Evolutionary conservation across 2,329 filamentous ascomycete genomes (phyloP), one percentile per base, ranked within the genome.

Genomic region (Trichoderma cornu-damae): DNA sequence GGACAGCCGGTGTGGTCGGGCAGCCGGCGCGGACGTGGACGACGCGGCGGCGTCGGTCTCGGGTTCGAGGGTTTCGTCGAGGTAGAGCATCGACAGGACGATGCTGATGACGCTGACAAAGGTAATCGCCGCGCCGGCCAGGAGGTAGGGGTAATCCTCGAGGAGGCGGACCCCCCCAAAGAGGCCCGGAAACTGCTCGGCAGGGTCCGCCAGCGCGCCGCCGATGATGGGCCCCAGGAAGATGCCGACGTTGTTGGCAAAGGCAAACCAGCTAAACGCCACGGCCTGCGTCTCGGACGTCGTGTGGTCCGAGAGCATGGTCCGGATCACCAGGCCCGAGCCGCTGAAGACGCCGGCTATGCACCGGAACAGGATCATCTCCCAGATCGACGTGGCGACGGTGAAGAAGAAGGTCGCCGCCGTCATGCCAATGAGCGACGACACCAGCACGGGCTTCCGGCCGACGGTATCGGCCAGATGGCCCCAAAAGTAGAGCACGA

Each of bases 401-500:
- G 89, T 89, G 63, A 93, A 94, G 1, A 89, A 68, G 0, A 79
- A 77, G 0, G 82, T 86, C 0, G 81, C 77, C 11, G 85, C 56
- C 0, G 81, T 72, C 35, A 90, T 79, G 38, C 89, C 89, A 12
- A 78, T 64, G 5, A 92, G 73, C 0, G 85, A 89, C 64, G 78
- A 74, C 2, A 91, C 78, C 9, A 94, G 79, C 1, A 90, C 79
- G 0, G 88, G 88, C 61, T 89, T 90, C 43, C 89, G 80, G 30
- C 89, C 89, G 37, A 85, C 70, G 6, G 80, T 78, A 70, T 94
- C 89, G 3, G 73, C 66, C 2, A 73, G 67, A 8, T 75, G 76
- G 49, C 88, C 88, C 86, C 89, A 93, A 61, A 78, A 73, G 24
- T 93, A 80, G 83, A 93, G 89, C 58, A 91, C 80, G n/a, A 82